Percentiles rank a stretch among this genome's conserved stretches.
These are phyloP conservation scores for Rhodotorula glutinis DNA, from an alignment of 1,284 basidiomycete species.

Conservation along the genomic window DNA sequence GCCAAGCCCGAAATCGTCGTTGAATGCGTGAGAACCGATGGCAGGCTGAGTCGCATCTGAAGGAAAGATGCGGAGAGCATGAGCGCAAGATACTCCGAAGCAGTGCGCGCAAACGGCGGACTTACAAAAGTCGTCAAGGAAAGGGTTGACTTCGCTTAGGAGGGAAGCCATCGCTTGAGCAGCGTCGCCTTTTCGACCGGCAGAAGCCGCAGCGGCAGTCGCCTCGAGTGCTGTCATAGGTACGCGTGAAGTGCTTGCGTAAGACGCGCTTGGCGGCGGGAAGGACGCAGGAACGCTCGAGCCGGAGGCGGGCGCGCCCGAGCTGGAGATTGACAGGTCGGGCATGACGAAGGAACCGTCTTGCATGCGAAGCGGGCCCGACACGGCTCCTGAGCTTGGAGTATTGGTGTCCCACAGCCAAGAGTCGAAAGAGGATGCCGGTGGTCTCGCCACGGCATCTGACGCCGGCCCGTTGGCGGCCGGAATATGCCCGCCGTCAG, in stretches of 20 bases:
- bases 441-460: neutral
- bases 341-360: conserved; percentile 25
- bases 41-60: conserved; percentile 19
- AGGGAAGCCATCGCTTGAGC: conserved; percentile 27
- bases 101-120: neutral
- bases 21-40: conserved; percentile 14
- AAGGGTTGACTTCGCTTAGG: conserved; percentile 21
- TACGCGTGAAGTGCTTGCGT: too few species aligned
- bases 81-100: too few species aligned
- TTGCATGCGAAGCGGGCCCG: conserved; percentile 16
- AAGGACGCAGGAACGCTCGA: too few species aligned
- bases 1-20: conserved; percentile 25
- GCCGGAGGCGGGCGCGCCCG: neutral
- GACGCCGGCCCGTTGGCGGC: neutral
- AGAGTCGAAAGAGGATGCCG: conserved; percentile 4
- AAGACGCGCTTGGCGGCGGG: too few species aligned
- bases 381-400: neutral
- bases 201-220: conserved; percentile 5
- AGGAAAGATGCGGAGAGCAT: too few species aligned
- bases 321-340: conserved; percentile 11
- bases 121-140: conserved; percentile 23
- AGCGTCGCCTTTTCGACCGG: conserved; percentile 11
- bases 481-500: too few species aligned
- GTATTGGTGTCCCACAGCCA: conserved; percentile 24
- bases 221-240: neutral